Evolutionary conservation across 768 basidiomycete genomes (phyloP), one percentile per base, ranked within the genome.

Genomic region (Termitomyces sp.): DNA sequence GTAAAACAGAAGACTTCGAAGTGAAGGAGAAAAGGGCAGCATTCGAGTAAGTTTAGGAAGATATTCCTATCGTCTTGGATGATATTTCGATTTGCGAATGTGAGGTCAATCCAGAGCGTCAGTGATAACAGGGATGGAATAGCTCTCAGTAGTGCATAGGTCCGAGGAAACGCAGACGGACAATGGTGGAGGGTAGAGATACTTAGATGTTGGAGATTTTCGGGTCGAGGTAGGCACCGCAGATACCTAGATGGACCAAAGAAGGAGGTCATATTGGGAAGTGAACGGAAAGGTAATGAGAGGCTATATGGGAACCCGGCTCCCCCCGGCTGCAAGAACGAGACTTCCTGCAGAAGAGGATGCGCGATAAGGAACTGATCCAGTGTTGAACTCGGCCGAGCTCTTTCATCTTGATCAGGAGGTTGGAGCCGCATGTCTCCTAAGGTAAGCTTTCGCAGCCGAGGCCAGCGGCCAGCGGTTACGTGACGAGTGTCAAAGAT

Each of bases 401-500:
- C 47, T 54, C 62, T 60, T 31, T 72, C 69, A 37, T 18, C 39
- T 41, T 59, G 61, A n/a, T 61, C 59, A 31, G 61, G 61, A 16
- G 54, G 51, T 24, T 66, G 66, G 45, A 75, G 65, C 20, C 59
- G 58, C 61, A 70, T 66, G 56, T 76, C 76, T 7, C 76, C 75
- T 1, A 76, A 62, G 1, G 68, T 70, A 27, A 77, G 61, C 9
- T 66, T 68, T 49, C 68, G 68, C 36, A 76, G 62, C 42, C 70
- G 70, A 6, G 72, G 71, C 76, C 76, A 77, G 12, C 72, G 70
- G 12, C 74, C 76, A 54, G 65, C 61, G 18, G 71, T 69, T 39
- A 75, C 65, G 59, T 74, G 74, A 15, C 70, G 70, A 31, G 72
- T 70, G 56, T 77, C 74, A 61, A 77, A 75, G 37, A 73, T 66